These are phyloP conservation scores for Rhodofomes roseus DNA, from an alignment of 1,284 basidiomycete genomes.

Conservation along the genomic window DNA sequence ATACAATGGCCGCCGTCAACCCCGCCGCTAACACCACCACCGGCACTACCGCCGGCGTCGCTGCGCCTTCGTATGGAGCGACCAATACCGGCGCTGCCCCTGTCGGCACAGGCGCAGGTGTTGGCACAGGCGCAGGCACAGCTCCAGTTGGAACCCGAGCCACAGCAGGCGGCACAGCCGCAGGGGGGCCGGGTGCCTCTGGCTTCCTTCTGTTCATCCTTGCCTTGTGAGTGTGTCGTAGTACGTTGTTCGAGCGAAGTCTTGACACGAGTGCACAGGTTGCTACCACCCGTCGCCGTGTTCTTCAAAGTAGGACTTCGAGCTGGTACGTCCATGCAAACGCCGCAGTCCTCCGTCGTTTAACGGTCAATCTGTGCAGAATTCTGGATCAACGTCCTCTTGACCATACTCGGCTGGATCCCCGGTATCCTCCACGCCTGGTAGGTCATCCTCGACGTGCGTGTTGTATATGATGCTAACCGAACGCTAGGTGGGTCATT, in stretches of 20 bases:
- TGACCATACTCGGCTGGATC: slow-evolving; percentile 54
- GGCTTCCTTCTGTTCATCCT: slow-evolving; percentile 43
- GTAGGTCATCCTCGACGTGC: slow-evolving; percentile 23
- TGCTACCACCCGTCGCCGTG: slow-evolving; percentile 49
- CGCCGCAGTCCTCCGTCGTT: background rate
- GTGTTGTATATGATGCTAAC: background rate
- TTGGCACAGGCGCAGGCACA: background rate
- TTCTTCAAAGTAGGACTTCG: slow-evolving; percentile 43
- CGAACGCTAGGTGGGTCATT: background rate
- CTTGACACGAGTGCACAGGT: slow-evolving; percentile 25
- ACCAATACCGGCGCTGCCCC: slow-evolving; percentile 3
- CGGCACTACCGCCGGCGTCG: background rate
- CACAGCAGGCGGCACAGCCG: slow-evolving; percentile 1
- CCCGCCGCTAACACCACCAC: background rate
- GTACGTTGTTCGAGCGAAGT: background rate
- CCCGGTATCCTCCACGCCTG: slow-evolving; percentile 56
- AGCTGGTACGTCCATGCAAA: background rate
- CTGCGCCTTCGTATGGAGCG: background rate
- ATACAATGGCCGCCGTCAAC: background rate
- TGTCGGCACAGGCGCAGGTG: slow-evolving; percentile 15
- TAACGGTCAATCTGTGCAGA: slow-evolving; percentile 28
- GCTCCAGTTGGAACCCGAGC: background rate
- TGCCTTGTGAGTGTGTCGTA: slow-evolving; percentile 36
- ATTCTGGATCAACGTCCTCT: slow-evolving; percentile 51
- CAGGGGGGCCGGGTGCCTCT: background rate